A percentile compares a stretch with the other conserved stretches of the same genome.
Evolutionary conservation across 2,329 filamentous ascomycete genomes (phyloP).

Genomic region (Botryotinia calthae): DNA sequence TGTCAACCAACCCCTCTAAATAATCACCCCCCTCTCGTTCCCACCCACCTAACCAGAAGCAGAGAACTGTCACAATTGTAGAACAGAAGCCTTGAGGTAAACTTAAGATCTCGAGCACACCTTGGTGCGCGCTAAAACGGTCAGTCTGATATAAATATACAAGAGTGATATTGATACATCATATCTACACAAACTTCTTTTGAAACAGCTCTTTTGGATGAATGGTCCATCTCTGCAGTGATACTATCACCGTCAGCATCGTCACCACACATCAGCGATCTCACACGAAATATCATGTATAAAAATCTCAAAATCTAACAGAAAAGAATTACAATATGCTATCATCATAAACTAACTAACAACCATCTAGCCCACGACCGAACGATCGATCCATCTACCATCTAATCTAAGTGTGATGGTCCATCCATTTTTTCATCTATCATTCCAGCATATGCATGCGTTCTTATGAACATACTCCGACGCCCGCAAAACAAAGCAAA

Average conservation of each 20-base stretch:
- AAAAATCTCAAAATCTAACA: background rate
- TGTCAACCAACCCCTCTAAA: too few species aligned
- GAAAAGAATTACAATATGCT: conserved; percentile 3
- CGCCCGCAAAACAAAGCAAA: conserved; percentile 11
- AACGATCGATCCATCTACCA: background rate
- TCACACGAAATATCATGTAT: background rate
- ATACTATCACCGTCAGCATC: background rate
- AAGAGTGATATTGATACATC: too few species aligned
- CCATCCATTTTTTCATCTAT: conserved; percentile 5
- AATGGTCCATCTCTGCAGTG: background rate
- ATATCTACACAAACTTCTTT: too few species aligned
- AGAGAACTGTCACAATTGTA: too few species aligned
- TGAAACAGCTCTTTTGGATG: too few species aligned
- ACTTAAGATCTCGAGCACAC: too few species aligned
- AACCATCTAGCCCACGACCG: background rate
- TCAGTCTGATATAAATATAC: too few species aligned
- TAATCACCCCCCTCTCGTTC: too few species aligned
- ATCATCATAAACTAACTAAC: conserved; percentile 1
- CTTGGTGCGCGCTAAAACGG: too few species aligned
- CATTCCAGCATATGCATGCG: conserved; percentile 1
- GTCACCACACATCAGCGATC: background rate
- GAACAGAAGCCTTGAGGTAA: too few species aligned
- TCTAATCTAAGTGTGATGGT: conserved; percentile 7
- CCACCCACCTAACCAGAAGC: too few species aligned
- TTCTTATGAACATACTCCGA: background rate